Base-by-base conservation (phyloP, 2,329 filamentous ascomycete genomes). In the Colletotrichum chlorophyti region DNA sequence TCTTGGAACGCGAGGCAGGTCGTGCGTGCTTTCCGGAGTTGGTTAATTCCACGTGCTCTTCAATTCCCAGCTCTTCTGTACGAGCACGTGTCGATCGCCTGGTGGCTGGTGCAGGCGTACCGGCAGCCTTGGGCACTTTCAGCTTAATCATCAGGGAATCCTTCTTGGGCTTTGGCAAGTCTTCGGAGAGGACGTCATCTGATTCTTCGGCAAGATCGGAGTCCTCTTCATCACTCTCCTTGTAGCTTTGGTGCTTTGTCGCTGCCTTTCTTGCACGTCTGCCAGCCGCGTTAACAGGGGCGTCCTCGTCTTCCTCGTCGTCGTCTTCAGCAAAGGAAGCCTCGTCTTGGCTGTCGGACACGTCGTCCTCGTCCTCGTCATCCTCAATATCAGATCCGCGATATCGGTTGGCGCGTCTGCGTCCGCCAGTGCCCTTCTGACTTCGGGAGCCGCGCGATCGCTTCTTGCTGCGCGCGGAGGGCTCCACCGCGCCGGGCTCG, bases 351-450 rank as follows among this genome's bases (percentile, higher is more conserved):
- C 79, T 83, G 58, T 87, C 83, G 5, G 79, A 82, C 23, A 83
- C 65, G 27, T 82, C 78, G 5, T 85, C 82, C 21, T 38, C 15
- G 52, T 85, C 82, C n/a, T n/a, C n/a, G 51, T 85, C 83, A 23
- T 85, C 83, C 5, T 85, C 83, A 47, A 88, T 85, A 63, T 88
- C 86, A 2, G 85, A 88, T 9, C 84, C 86, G 48, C 74, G 68
- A 63, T 89, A 88, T 61, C 71, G 76, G 49, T 69, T 70, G 34
- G 68, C 67, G 47, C 74, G 76, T 65, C 71, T 77, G 21, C 72
- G 70, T 15, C 69, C 63, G 5, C 74, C 66, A 11, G 40, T 24
- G 51, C 78, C 79, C 63, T 78, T 81, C 52, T 71, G 71, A 59
- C 62, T 72, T 24, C 55, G 54, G 46, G 43, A 53, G 19, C 53